Conservation (phyloP, 2,329 filamentous ascomycete genomes). For the Cyclaneusma minus region DNA sequence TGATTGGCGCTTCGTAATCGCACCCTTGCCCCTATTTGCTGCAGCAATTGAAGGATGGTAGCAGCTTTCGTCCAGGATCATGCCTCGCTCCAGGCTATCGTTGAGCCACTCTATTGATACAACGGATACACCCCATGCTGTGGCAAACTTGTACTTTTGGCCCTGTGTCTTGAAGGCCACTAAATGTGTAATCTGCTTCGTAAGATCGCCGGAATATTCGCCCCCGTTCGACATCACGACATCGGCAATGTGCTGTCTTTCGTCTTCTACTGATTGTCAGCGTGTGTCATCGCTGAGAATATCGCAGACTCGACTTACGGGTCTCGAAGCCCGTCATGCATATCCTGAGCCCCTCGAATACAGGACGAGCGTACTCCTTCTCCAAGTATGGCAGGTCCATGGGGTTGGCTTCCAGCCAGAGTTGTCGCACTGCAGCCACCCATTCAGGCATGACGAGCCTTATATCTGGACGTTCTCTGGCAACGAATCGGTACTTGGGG, state of each 20-base stretch:
- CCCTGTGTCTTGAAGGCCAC: conserved; percentile 67
- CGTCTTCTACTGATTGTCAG: conserved; percentile 31
- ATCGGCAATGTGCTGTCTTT: conserved; percentile 56
- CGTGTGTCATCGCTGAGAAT: conserved; percentile 7
- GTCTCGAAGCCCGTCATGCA: conserved; percentile 59
- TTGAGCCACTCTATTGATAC: conserved; percentile 76
- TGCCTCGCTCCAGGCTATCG: conserved; percentile 69
- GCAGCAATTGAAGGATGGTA: conserved; percentile 62
- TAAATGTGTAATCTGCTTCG: conserved; percentile 72
- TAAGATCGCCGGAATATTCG: conserved; percentile 77
- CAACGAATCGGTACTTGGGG: conserved; percentile 90
- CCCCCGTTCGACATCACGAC: conserved; percentile 54
- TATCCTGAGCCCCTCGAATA: conserved; percentile 46
- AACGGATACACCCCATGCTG: conserved; percentile 62
- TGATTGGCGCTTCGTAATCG: conserved; percentile 47
- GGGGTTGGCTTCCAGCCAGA: conserved; percentile 68
- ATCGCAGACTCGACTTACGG: conserved; percentile 21
- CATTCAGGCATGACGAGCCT: conserved; percentile 69
- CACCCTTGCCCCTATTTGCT: conserved; percentile 60
- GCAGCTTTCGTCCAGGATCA: conserved; percentile 76
- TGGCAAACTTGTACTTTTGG: conserved; percentile 83
- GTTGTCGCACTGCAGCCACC: conserved; percentile 63
- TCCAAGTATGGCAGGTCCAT: conserved; percentile 62
- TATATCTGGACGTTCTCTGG: conserved; percentile 74
- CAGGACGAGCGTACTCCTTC: conserved; percentile 43